Evolutionary conservation across 306 rosid species (phyloP).

Genomic region (Castanea mollissima): DNA sequence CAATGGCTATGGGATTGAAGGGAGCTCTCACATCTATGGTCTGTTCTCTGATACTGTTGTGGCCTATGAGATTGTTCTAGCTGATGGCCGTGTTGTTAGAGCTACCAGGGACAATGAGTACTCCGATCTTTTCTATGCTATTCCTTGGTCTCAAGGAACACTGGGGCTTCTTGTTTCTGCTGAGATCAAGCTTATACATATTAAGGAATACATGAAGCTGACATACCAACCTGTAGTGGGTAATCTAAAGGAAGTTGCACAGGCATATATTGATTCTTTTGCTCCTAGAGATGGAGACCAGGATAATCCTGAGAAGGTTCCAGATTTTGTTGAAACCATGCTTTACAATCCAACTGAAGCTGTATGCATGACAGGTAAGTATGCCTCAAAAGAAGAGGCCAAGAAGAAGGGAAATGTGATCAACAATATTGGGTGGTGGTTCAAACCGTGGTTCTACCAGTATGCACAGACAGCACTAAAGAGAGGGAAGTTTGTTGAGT

Average conservation of each 20-base stretch:
- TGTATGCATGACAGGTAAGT: slow-evolving; percentile 87
- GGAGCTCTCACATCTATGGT: slow-evolving; percentile 93
- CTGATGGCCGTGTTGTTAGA: slow-evolving; percentile 90
- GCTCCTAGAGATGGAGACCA: slow-evolving; percentile 89
- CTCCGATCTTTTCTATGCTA: slow-evolving; percentile 77
- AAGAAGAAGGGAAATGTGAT: slow-evolving; percentile 87
- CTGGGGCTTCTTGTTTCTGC: slow-evolving; percentile 95
- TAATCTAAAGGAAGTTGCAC: slow-evolving; percentile 72
- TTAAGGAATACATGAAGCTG: slow-evolving; percentile 91
- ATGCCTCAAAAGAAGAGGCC: slow-evolving; percentile 91
- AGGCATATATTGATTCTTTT: slow-evolving; percentile 78
- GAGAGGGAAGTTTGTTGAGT: slow-evolving; percentile 90
- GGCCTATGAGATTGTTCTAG: slow-evolving; percentile 79
- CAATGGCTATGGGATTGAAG: slow-evolving; percentile 96
- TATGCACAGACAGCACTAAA: slow-evolving; percentile 78
- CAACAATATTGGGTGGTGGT: slow-evolving; percentile 96
- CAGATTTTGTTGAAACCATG: slow-evolving; percentile 95
- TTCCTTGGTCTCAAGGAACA: slow-evolving; percentile 99
- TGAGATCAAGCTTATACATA: slow-evolving; percentile 78
- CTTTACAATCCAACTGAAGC: slow-evolving; percentile 63
- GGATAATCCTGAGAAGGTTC: slow-evolving; percentile 82
- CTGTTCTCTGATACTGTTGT: slow-evolving; percentile 91
- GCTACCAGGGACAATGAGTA: slow-evolving; percentile 88
- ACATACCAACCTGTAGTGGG: slow-evolving; percentile 81
- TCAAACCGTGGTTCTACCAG: slow-evolving; percentile 94